Base-by-base conservation (phyloP, 2,329 filamentous ascomycete genomes). In the Sphaerostilbella broomeana region DNA sequence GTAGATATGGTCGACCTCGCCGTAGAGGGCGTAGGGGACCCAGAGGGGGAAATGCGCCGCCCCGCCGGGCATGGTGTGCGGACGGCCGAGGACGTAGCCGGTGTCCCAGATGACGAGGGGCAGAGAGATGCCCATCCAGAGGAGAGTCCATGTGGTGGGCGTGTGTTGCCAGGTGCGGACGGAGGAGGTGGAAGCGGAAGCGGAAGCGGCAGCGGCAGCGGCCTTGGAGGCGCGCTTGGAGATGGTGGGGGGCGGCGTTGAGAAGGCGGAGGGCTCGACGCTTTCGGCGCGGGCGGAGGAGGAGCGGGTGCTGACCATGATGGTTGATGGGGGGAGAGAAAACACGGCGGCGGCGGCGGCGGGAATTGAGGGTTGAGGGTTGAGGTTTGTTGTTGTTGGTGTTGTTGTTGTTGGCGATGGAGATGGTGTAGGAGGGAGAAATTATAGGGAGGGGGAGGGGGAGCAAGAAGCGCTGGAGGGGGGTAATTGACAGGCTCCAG, bases 61-160 rank as follows among this genome's bases (percentile, higher is more conserved):
- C 12, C 87, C 87, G 50, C 86, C 85, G 0, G 81, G 77, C 84
- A 95, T 92, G 42, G 79, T 84, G 60, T 81, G 76, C 20, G 88
- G 88, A 15, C 88, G 84, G 38, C 85, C 67, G 32, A 94, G 68
- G 26, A 94, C 78, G 65, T 94, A 95, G 42, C 69, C 67, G 20
- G 75, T 76, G 64, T 95, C 88, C 88, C 88, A 94, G 35, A 77
- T 55, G 34, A 94, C 86, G 44, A 94, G 72, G 2, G 85, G 86
- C 12, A 92, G 64, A 15, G 84, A 88, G 45, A 90, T 47, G 43
- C 72, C 62, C 18, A 94, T 70, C 87, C 87, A 94, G 47, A 79
- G 49, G 29, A 86, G 71, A 16, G 68, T 73, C 1, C 57, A 39
- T 2, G 52, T 44, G 6, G 67, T 61, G 5, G 74, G 73, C 5